Evolutionary conservation across 2,329 filamentous ascomycete genomes (phyloP).

Genomic region (Pseudogymnoascus pannorum): DNA sequence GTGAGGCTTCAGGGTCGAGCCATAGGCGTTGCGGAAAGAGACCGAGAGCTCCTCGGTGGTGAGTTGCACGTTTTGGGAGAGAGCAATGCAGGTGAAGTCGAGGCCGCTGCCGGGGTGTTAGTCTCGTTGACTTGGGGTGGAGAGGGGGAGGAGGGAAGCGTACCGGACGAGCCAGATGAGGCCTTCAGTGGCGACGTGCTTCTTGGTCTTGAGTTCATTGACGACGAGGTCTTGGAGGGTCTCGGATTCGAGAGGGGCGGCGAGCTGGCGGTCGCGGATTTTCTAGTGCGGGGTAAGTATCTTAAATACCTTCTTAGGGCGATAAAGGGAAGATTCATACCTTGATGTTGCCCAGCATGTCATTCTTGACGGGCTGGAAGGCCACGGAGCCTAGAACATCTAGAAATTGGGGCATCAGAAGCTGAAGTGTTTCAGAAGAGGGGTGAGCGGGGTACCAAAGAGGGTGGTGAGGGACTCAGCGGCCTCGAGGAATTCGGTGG

Average conservation of each 20-base stretch:
- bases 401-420: conserved; percentile 24
- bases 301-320: conserved; percentile 1
- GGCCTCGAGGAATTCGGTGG: conserved; percentile 84
- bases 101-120: conserved; percentile 56
- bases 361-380: conserved; percentile 84
- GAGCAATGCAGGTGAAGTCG: conserved; percentile 83
- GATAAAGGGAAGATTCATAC: conserved; percentile 37
- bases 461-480: conserved; percentile 79
- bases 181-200: conserved; percentile 82
- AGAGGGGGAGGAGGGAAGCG: conserved; percentile 21
- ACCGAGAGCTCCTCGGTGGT: conserved; percentile 66
- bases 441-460: conserved; percentile 55
- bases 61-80: conserved; percentile 68
- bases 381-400: conserved; percentile 62
- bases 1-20: conserved; percentile 79
- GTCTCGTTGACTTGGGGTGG: neutral
- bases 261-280: conserved; percentile 75
- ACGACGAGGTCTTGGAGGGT: conserved; percentile 78
- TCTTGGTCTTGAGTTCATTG: conserved; percentile 85
- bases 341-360: conserved; percentile 88
- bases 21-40: conserved; percentile 84
- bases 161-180: conserved; percentile 87
- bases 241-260: conserved; percentile 68
- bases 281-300: conserved; percentile 50
- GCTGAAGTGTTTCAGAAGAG: neutral